Conservation (phyloP, 495 filamentous ascomycete genomes). For the Neurospora sp. region DNA sequence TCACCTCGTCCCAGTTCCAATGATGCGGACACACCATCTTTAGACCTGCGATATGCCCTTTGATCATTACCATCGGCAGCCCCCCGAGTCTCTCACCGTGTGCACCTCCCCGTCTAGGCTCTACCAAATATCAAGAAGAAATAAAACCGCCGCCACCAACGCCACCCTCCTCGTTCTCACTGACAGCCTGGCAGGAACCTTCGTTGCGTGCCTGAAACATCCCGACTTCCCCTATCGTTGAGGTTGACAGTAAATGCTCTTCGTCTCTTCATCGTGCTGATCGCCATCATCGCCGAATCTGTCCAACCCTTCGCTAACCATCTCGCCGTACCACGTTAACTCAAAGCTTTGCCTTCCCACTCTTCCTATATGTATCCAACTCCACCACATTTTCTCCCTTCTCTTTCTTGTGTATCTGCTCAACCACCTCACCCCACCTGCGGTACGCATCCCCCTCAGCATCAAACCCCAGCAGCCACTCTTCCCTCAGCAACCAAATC, state of each 20-base stretch:
- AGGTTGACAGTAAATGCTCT: no score
- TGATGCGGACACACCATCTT: neutral
- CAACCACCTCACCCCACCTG: slow-evolving; percentile 6
- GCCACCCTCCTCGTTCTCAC: neutral
- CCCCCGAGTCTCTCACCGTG: neutral
- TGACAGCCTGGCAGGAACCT: neutral
- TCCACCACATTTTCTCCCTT: neutral
- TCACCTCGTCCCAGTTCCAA: no score
- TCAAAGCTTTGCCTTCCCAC: neutral
- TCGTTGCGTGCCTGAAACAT: neutral
- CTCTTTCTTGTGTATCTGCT: neutral
- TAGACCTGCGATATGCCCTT: neutral
- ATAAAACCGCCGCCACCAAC: neutral
- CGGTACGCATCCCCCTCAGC: slow-evolving; percentile 48
- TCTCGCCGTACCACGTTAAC: no score
- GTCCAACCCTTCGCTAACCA: neutral
- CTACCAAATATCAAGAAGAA: neutral
- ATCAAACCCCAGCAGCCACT: slow-evolving; percentile 53
- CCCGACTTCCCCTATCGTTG: no score
- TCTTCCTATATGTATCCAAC: neutral
- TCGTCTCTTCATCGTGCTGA: no score
- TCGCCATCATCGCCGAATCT: no score
- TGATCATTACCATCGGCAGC: neutral
- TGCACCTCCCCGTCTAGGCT: neutral
- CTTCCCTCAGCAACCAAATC: slow-evolving; percentile 44